Conservation (phyloP, 2,329 filamentous ascomycete genomes). For the Verticillium tricorpus region DNA sequence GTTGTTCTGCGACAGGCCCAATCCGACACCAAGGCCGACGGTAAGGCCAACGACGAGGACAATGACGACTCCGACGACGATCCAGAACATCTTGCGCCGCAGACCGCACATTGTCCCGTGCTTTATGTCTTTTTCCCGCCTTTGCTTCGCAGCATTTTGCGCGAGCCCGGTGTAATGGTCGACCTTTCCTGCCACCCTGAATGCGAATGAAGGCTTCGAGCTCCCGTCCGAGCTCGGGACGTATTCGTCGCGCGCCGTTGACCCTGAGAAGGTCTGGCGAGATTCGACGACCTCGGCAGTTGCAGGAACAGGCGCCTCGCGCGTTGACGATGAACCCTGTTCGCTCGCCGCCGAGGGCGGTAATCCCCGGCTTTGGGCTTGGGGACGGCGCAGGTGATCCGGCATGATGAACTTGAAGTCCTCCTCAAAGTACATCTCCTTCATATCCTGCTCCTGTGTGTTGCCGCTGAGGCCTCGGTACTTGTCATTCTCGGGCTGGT, state of each 20-base stretch:
- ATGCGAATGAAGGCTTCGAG: background rate
- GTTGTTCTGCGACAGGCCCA: background rate
- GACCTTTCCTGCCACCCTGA: background rate
- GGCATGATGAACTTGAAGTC: background rate
- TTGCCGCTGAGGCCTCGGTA: background rate
- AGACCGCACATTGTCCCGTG: conserved; percentile 8
- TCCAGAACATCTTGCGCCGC: conserved; percentile 9
- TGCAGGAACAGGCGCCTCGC: background rate
- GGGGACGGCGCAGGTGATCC: background rate
- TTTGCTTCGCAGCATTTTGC: background rate
- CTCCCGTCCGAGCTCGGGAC: background rate
- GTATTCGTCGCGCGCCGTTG: background rate
- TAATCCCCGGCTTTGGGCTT: background rate
- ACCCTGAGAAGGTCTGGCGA: background rate
- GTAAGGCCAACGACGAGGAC: conserved; percentile 6
- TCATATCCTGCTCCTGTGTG: background rate
- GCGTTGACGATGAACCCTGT: background rate
- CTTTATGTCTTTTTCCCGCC: background rate
- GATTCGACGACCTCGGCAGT: background rate
- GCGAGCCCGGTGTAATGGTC: background rate
- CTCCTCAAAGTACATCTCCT: background rate
- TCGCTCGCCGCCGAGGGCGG: background rate
- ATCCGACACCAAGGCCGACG: conserved; percentile 9
- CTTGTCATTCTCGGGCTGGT: background rate
- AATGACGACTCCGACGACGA: conserved; percentile 1